phyloP scores from a whole-genome alignment of 1,139 yeast genomes.

The Sugiyamaella grinbergsii region DNA sequence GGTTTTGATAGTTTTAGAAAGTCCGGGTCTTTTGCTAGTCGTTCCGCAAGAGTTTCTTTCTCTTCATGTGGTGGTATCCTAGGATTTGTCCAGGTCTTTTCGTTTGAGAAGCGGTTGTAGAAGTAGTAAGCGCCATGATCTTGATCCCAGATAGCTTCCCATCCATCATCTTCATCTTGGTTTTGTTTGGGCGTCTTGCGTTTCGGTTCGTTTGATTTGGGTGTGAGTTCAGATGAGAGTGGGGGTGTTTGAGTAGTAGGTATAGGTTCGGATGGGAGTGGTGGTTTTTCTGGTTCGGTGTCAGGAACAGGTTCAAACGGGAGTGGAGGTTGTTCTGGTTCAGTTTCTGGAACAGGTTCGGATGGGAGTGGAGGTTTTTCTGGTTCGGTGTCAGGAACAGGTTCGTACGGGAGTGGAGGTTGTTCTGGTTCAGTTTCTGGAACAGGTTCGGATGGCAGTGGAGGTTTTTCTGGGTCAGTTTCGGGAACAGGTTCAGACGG shows the following conservation, averaged over 20 bases:
- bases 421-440: conserved; percentile 2
- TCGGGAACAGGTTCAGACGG: conserved; percentile 16
- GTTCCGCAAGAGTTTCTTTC: conserved; percentile 23
- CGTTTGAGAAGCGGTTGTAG: conserved; percentile 34
- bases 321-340: conserved; percentile 24
- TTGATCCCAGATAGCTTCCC: conserved; percentile 40
- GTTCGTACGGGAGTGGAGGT: conserved; percentile 11
- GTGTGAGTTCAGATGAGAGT: background rate
- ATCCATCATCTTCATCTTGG: conserved; percentile 32
- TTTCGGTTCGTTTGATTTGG: background rate
- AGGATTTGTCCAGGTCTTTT: conserved; percentile 39
- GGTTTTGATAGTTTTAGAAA: conserved; percentile 26
- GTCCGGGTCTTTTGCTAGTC: conserved; percentile 28
- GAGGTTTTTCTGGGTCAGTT: conserved; percentile 3
- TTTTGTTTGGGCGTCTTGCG: background rate
- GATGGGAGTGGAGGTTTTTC: conserved; percentile 3
- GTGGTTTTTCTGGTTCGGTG: conserved; percentile 16
- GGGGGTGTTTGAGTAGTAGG: conserved; percentile 19
- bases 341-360: conserved; percentile 27
- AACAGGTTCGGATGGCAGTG: conserved; percentile 7
- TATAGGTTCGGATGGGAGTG: conserved; percentile 27
- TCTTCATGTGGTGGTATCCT: conserved; percentile 25
- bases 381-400: conserved; percentile 6
- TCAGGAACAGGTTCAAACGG: conserved; percentile 29
- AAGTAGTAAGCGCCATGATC: conserved; percentile 33